Conservation (phyloP, 352 stramenopile genomes). For the Globisporangium solare region DNA sequence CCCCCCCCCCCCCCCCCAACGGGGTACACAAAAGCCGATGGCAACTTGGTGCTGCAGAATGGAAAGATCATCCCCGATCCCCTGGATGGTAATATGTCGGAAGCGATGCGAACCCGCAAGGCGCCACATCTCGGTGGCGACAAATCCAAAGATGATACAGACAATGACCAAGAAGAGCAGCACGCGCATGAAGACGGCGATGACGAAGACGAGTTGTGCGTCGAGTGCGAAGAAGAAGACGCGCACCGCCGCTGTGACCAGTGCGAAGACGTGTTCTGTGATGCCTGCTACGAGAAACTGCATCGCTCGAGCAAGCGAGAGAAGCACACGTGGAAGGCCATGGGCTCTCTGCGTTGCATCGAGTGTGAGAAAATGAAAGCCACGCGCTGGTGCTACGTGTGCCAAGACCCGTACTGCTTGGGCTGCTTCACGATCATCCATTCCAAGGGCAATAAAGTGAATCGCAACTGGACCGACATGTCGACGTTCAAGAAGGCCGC, state of each 20-base stretch:
- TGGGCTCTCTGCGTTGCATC: slow-evolving; percentile 71
- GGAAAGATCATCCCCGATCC: slow-evolving; percentile 61
- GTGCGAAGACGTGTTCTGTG: slow-evolving; percentile 78
- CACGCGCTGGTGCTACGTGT: slow-evolving; percentile 69
- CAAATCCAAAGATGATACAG: slow-evolving; percentile 5
- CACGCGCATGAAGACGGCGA: slow-evolving; percentile 23
- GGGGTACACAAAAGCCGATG: slow-evolving; percentile 69
- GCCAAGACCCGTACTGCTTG: slow-evolving; percentile 76
- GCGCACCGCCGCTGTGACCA: slow-evolving; percentile 59
- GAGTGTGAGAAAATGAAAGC: slow-evolving; percentile 85
- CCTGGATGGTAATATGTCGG: slow-evolving; percentile 27
- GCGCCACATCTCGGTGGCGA: slow-evolving; percentile 10
- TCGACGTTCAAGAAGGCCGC: slow-evolving; percentile 43
- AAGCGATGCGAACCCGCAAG: slow-evolving; percentile 24
- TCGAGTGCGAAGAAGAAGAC: slow-evolving; percentile 78
- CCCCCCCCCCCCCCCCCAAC: slow-evolving; percentile 52
- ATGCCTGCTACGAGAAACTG: slow-evolving; percentile 72
- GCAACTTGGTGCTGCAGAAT: slow-evolving; percentile 62
- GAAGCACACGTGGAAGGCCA: slow-evolving; percentile 73
- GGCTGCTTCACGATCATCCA: slow-evolving; percentile 84
- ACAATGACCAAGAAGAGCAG: slow-evolving; percentile 5
- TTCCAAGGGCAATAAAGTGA: slow-evolving; percentile 72
- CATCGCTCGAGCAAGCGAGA: slow-evolving; percentile 66
- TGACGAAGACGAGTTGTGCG: slow-evolving; percentile 58
- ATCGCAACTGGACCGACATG: slow-evolving; percentile 72